phyloP scores from a whole-genome alignment of 23 red algal species.

The Cyanidioschyzon merolae region DNA sequence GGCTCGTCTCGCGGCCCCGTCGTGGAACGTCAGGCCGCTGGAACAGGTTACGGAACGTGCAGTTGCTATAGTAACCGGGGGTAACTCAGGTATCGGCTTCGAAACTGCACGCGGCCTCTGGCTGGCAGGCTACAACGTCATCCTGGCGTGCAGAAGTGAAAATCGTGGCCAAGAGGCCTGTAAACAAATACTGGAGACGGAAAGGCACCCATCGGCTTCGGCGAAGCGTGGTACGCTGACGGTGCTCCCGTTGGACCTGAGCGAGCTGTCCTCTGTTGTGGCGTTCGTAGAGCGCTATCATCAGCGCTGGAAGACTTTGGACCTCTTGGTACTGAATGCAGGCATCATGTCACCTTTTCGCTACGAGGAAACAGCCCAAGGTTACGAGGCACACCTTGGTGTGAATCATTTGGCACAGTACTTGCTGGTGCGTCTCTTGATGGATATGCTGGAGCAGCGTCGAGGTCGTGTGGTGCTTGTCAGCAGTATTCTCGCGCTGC shows the following conservation, averaged over 20 bases:
- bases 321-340: conserved; percentile 22
- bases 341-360: conserved; percentile 13
- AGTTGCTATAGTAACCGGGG: conserved; percentile 21
- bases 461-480: conserved; percentile 15
- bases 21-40: background rate
- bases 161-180: background rate
- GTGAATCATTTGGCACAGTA: conserved; percentile 29
- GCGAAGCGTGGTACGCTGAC: background rate
- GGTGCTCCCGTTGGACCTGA: conserved; percentile 15
- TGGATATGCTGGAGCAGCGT: background rate
- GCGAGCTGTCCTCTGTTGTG: conserved; percentile 10
- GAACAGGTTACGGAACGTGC: background rate
- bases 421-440: conserved; percentile 17
- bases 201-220: background rate
- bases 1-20: background rate
- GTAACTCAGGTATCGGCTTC: conserved; percentile 21
- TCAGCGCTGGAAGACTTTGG: background rate
- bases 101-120: conserved; percentile 18
- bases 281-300: background rate
- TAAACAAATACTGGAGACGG: background rate
- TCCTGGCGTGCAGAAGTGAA: conserved; percentile 21
- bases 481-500: conserved; percentile 8
- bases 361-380: conserved; percentile 10
- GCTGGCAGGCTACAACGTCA: conserved; percentile 4
- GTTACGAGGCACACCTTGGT: conserved; percentile 25